phyloP scores from a whole-genome alignment of 2,329 filamentous ascomycete genomes.

The Trichophyton rubrum region DNA sequence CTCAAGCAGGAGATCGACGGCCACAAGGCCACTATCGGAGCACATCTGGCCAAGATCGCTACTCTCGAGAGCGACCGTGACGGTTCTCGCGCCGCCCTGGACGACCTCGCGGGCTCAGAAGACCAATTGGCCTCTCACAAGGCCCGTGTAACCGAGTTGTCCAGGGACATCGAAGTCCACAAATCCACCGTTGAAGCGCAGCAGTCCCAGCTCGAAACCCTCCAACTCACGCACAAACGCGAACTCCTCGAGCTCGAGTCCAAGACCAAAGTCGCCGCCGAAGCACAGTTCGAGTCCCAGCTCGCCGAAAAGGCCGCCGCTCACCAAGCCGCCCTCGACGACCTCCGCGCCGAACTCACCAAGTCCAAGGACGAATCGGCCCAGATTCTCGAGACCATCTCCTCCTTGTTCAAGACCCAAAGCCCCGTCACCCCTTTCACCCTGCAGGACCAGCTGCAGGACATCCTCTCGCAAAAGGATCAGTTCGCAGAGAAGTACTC shows the following conservation, averaged over 20 bases:
- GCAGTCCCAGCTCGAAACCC: constrained; percentile 40
- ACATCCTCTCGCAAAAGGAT: constrained; percentile 31
- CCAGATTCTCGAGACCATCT: constrained; percentile 51
- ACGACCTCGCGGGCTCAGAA: constrained; percentile 48
- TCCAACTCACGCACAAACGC: constrained; percentile 42
- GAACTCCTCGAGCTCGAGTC: constrained; percentile 31
- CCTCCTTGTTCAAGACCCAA: constrained; percentile 24
- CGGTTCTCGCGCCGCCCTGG: constrained; percentile 53
- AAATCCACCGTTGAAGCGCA: constrained; percentile 43
- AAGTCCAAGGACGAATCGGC: constrained; percentile 55
- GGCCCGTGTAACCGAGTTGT: constrained; percentile 41
- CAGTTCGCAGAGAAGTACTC: constrained; percentile 32
- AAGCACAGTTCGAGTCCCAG: constrained; percentile 27
- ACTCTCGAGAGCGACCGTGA: constrained; percentile 62
- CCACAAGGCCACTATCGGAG: constrained; percentile 61
- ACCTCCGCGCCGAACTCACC: constrained; percentile 49
- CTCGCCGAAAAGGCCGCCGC: constrained; percentile 42
- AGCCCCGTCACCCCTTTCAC: constrained; percentile 41
- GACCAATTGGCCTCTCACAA: constrained; percentile 35
- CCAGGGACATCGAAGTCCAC: constrained; percentile 45
- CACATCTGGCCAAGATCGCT: constrained; percentile 55
- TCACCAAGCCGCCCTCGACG: constrained; percentile 47
- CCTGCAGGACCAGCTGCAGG: constrained; percentile 54
- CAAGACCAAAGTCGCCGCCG: constrained; percentile 24
- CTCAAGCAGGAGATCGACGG: constrained; percentile 67